phyloP scores from a whole-genome alignment of 768 basidiomycete genomes.

The Astraeus odoratus region DNA sequence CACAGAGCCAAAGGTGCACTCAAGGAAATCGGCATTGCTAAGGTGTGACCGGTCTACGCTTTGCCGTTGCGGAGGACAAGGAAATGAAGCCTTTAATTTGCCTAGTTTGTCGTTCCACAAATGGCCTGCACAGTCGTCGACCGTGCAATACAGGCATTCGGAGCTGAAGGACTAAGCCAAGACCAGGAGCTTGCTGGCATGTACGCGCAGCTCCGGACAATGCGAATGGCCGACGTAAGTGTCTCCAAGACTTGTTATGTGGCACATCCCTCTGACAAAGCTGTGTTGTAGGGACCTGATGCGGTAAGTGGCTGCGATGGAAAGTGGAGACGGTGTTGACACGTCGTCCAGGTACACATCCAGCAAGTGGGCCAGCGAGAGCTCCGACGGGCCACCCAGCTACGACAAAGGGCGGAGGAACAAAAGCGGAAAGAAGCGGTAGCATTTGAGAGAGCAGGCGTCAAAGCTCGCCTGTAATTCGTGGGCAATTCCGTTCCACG shows the following conservation, averaged over 20 bases:
- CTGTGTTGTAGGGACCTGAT: conserved; percentile 58
- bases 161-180: conserved; percentile 93
- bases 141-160: conserved; percentile 92
- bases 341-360: conserved; percentile 69
- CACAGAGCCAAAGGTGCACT: conserved; percentile 88
- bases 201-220: conserved; percentile 78
- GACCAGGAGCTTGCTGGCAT: conserved; percentile 75
- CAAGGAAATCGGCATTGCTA: conserved; percentile 97
- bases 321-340: not conserved
- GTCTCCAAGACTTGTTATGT: not conserved
- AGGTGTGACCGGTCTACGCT: conserved; percentile 49
- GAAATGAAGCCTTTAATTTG: not conserved
- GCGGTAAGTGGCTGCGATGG: conserved; percentile 40
- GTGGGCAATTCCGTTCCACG: not conserved
- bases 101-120: conserved; percentile 85
- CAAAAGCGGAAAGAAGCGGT: conserved; percentile 54
- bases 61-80: not conserved
- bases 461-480: conserved; percentile 50
- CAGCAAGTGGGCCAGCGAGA: conserved; percentile 92
- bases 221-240: conserved; percentile 81
- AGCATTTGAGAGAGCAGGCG: conserved; percentile 50
- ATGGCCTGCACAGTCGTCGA: conserved; percentile 89
- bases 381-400: conserved; percentile 63
- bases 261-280: conserved; percentile 4
- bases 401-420: conserved; percentile 50